Conservation (phyloP, 169 alveolate genomes). For the Cryptosporidium parvum region DNA sequence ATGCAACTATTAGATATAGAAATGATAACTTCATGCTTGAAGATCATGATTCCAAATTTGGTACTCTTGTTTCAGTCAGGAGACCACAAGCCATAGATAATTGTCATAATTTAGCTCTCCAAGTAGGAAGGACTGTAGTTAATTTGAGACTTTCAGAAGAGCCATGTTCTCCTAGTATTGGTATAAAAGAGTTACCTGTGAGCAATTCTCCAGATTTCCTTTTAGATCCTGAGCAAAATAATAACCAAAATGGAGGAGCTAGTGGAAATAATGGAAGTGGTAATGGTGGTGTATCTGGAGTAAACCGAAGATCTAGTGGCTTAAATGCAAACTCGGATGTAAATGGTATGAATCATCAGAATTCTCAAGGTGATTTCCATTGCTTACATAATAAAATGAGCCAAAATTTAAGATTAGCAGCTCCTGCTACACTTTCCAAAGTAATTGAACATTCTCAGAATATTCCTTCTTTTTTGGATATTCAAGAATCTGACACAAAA, state of each 20-base stretch:
- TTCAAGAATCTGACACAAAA: not conserved
- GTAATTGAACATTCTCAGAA: not conserved
- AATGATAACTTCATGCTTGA: conserved; percentile 92
- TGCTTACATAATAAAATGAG: not conserved
- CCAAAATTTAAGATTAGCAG: not conserved
- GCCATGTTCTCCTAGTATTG: conserved; percentile 54
- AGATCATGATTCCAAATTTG: conserved; percentile 98
- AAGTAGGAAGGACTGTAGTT: conserved; percentile 83
- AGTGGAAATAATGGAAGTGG: not conserved
- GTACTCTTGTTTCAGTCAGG: conserved; percentile 94
- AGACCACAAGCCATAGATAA: conserved; percentile 81
- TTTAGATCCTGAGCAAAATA: not conserved
- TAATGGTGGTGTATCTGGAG: not conserved
- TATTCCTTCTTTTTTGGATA: not conserved
- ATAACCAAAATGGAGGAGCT: not conserved
- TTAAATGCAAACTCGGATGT: not conserved
- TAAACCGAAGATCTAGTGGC: not conserved
- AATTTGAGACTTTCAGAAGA: conserved; percentile 76
- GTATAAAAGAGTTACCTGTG: conserved; percentile 67
- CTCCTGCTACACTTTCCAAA: not conserved
- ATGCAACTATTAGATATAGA: conserved; percentile 92
- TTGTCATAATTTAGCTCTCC: conserved; percentile 74
- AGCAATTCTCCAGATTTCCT: conserved; percentile 30
- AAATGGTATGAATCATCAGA: not conserved
- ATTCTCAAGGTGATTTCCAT: not conserved